phyloP scores from a whole-genome alignment of 139 green algal genomes.

The Yamagishiella unicocca region DNA sequence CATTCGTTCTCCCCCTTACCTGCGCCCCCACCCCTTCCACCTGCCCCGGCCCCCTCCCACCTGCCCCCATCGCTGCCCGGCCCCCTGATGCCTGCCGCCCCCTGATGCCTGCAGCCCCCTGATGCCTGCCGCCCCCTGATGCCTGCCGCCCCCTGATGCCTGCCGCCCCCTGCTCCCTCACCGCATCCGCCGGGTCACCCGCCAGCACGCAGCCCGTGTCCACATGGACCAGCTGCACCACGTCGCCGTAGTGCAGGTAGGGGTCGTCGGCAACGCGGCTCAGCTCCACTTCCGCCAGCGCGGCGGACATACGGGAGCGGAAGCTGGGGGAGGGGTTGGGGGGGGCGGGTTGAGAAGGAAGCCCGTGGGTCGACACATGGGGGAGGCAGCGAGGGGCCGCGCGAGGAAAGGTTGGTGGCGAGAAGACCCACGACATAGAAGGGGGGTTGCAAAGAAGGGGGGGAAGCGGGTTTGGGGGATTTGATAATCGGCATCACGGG shows the following conservation, averaged over 20 bases:
- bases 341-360: too few relatives aligned
- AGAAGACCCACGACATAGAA: too few relatives aligned
- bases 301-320: conserved; percentile 58
- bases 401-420: too few relatives aligned
- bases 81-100: background rate
- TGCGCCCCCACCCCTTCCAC: background rate
- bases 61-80: background rate
- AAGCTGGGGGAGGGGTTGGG: conserved; percentile 53
- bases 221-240: conserved; percentile 68
- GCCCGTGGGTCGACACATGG: too few relatives aligned
- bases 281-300: conserved; percentile 64
- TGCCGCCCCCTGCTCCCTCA: background rate
- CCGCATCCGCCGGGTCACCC: conserved; percentile 61
- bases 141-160: background rate
- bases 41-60: background rate
- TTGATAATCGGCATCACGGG: too few relatives aligned
- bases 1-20: background rate
- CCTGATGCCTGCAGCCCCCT: background rate
- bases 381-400: too few relatives aligned
- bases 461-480: too few relatives aligned
- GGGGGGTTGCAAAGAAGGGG: too few relatives aligned
- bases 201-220: conserved; percentile 64
- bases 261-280: conserved; percentile 61
- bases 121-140: background rate
- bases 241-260: conserved; percentile 76